Evolutionary conservation across 352 stramenopile species (phyloP), one percentile per base, ranked within the genome.

Genomic region (Phytopythium mirpurense): DNA sequence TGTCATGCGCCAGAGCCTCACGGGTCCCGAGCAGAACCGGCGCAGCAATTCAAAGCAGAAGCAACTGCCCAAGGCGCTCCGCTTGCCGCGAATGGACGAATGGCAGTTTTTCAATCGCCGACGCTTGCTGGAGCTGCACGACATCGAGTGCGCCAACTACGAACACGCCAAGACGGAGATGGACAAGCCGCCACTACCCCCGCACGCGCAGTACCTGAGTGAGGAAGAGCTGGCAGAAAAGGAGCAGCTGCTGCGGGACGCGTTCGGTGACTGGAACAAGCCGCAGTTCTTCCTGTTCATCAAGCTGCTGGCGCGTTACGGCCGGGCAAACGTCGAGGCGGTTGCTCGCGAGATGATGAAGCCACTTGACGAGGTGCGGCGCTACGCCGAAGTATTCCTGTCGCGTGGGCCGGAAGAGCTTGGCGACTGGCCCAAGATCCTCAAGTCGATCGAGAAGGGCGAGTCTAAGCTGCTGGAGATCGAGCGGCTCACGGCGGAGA

Each of bases 181-280:
- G 58, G 82, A 92, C 32, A 92, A 92, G 49, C 82, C 82, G 10
- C 78, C 71, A 14, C 67, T 91, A 0, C 81, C 81, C 2, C 82
- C 82, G 19, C 71, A 87, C 52, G 79, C 67, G 0, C 79, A 88
- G 42, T 94, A 91, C 49, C 58, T 98, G 10, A 84, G 59, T n/a
- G 68, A 86, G 14, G 88, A 96, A 35, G 74, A 95, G 24, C 67
- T 94, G 26, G 57, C 78, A 23, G 97, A 99, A 62, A 99, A 99
- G 63, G 67, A 93, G 41, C 56, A 80, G 45, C 65, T 99, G 15
- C 59, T 99, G 18, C 43, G 60, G 26, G 85, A 98, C 66, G 84
- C 68, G 2, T 93, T 87, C 59, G 64, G 76, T 5, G 80, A 95
- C 51, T 95, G 84, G 82, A 95, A 93, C 63, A 95, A 95, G 58